Evolutionary conservation across 441 rosid species (phyloP).

Genomic region (Bruguiera hainesii): DNA sequence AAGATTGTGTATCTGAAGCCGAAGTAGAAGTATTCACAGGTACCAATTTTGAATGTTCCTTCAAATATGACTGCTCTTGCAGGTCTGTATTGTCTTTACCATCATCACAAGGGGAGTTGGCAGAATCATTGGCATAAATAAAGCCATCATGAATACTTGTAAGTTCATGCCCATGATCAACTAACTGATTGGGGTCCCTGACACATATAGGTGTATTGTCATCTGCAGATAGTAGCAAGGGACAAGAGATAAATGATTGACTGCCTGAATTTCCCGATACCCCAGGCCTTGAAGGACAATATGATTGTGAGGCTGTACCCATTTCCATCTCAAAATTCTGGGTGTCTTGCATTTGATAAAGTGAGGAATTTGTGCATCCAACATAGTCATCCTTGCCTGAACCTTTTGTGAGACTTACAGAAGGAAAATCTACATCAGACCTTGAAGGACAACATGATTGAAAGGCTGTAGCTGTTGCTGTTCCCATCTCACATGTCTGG

Average conservation of each 20-base stretch:
- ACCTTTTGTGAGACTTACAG: slow-evolving; percentile 41
- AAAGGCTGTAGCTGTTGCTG: slow-evolving; percentile 25
- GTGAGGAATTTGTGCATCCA: slow-evolving; percentile 37
- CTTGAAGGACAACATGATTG: slow-evolving; percentile 40
- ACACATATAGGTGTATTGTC: slow-evolving; percentile 29
- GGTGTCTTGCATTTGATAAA: slow-evolving; percentile 33
- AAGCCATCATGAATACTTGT: slow-evolving; percentile 38
- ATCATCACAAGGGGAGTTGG: slow-evolving; percentile 45
- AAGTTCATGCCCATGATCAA: slow-evolving; percentile 43
- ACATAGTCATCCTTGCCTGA: slow-evolving; percentile 33
- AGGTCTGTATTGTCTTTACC: slow-evolving; percentile 30
- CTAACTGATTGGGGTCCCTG: slow-evolving; percentile 42
- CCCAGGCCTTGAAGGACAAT: slow-evolving; percentile 42
- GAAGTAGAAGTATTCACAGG: slow-evolving; percentile 54
- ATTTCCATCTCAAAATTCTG: slow-evolving; percentile 41
- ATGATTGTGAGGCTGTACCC: slow-evolving; percentile 35
- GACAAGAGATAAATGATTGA: slow-evolving; percentile 41
- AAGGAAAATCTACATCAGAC: slow-evolving; percentile 29
- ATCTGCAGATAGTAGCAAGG: slow-evolving; percentile 38
- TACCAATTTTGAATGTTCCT: slow-evolving; percentile 60
- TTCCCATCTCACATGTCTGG: slow-evolving; percentile 41
- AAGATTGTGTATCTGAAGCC: slow-evolving; percentile 36
- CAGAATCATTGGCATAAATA: slow-evolving; percentile 40
- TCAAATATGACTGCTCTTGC: slow-evolving; percentile 48
- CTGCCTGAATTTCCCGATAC: slow-evolving; percentile 36